Evolutionary conservation across 441 rosid genomes (phyloP), one percentile per base, ranked within the genome.

Genomic region (Daphne laureola): DNA sequence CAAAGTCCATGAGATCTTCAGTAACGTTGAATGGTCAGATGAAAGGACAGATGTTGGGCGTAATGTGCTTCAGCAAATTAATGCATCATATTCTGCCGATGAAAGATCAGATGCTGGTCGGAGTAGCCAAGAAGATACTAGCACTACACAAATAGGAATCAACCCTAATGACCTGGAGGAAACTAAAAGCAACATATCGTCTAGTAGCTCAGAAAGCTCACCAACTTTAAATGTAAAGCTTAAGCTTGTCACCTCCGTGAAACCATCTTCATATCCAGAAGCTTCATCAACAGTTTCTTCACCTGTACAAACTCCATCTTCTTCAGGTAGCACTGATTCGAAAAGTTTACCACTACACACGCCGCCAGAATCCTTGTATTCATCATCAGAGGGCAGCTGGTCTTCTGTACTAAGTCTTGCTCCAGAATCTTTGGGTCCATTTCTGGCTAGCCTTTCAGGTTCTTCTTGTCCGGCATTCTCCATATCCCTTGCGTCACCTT

Each of bases 1-100:
- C 55, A 86, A 83, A 74, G 98, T 89, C 72, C 92, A 81, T 31
- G 98, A 92, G 68, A 76, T 92, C 47, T 92, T 92, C 68, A 89
- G 75, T 70, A 76, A 74, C 15, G 84, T 77, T 47, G 98, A 89
- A 63, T 92, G 98, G 94, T 68, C 59, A 67, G 81, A 80, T 67
- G 81, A 82, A 23, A 66, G 66, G 45, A 64, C 94, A 48, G 98
- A 84, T 73, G 84, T 69, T 61, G 90, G 88, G 57, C 71, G 74
- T 55, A 78, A 78, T 69, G 71, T 80, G 77, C 86, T 92, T 71
- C 96, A 86, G 68, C 89, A 86, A 49, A 62, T 82, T 35, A 79
- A 76, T 64, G 73, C 77, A 51, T 73, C 93, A n/a, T 78, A 73
- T 66, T 55, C 66, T 59, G 58, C 54, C 62, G 89, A 77, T 14